Percentiles rank a stretch among this genome's conserved stretches.
These are phyloP conservation scores for Rhodotorula sp. DNA, from an alignment of 1,284 basidiomycete species.

Conservation along the genomic window DNA sequence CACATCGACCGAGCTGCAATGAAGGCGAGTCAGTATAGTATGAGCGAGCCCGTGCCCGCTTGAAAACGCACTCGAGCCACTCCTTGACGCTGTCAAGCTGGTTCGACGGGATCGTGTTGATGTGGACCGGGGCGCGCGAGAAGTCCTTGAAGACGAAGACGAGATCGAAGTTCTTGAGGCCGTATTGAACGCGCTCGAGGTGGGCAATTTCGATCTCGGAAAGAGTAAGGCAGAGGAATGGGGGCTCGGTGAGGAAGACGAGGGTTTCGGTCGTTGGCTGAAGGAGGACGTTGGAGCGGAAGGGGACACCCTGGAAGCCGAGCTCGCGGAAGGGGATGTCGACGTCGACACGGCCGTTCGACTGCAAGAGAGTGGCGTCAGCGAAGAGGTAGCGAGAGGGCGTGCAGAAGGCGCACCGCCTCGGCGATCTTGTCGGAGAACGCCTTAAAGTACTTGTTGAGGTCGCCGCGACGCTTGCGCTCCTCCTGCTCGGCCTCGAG, in stretches of 20 bases:
- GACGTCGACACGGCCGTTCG: constrained; percentile 78
- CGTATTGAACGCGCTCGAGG: constrained; percentile 94
- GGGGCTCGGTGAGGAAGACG: constrained; percentile 91
- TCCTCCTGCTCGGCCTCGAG: constrained; percentile 99
- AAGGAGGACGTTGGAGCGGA: constrained; percentile 88
- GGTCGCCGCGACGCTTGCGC: constrained; percentile 77
- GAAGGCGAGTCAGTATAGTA: not conserved
- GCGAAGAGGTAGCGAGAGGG: not conserved
- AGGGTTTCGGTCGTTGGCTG: constrained; percentile 97
- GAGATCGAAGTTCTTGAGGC: constrained; percentile 95
- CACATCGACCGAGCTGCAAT: constrained; percentile 84
- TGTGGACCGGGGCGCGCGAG: constrained; percentile 83
- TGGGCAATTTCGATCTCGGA: constrained; percentile 95
- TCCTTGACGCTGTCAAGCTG: constrained; percentile 95
- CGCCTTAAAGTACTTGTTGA: constrained; percentile 93
- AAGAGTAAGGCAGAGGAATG: constrained; percentile 93
- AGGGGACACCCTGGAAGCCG: constrained; percentile 95
- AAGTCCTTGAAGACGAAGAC: constrained; percentile 97
- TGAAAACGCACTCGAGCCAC: constrained; percentile 85
- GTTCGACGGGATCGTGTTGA: constrained; percentile 89
- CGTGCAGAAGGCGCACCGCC: constrained; percentile 59
- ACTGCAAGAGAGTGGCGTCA: constrained; percentile 19
- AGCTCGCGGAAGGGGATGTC: constrained; percentile 97
- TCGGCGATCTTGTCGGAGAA: constrained; percentile 94
- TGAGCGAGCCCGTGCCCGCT: too few species aligned